These are phyloP conservation scores for Eucommia ulmoides DNA, from an alignment of 257 asterid species.

Conservation along the genomic window DNA sequence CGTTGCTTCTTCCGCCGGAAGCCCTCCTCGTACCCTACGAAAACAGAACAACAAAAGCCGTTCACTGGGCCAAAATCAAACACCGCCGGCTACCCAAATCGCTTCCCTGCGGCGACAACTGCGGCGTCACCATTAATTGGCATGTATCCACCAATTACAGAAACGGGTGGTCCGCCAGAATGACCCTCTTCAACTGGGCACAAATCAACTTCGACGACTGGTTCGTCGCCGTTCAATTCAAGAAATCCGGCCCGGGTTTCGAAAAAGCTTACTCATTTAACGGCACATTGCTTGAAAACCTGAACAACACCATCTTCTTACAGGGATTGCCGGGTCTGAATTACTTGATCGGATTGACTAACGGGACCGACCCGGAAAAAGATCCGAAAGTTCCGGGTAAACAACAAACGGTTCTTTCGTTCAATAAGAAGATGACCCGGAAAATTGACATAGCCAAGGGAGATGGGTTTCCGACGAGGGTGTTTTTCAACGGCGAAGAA, in stretches of 20 bases:
- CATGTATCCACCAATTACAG: not conserved
- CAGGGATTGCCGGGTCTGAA: conserved; percentile 1
- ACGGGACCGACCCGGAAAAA: not conserved
- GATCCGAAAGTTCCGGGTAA: not conserved
- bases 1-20: conserved; percentile 1
- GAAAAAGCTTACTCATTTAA: conserved; percentile 1
- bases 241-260: not conserved
- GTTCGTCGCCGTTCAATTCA: not conserved
- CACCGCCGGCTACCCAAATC: not conserved
- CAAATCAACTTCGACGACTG: not conserved
- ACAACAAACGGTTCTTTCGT: not conserved
- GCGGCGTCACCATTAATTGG: conserved; percentile 1
- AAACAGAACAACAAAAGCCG: not conserved
- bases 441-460: not conserved
- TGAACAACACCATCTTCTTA: not conserved
- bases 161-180: not conserved
- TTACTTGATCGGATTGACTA: not conserved
- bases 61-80: not conserved
- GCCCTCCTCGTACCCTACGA: not conserved
- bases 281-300: not conserved
- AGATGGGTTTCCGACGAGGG: conserved; percentile 1
- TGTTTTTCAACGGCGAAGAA: conserved; percentile 1
- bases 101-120: not conserved
- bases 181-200: not conserved
- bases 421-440: not conserved